Evolutionary conservation across 2,329 filamentous ascomycete species (phyloP), one percentile per base, ranked within the genome.

Genomic region (Capronia epimyces): DNA sequence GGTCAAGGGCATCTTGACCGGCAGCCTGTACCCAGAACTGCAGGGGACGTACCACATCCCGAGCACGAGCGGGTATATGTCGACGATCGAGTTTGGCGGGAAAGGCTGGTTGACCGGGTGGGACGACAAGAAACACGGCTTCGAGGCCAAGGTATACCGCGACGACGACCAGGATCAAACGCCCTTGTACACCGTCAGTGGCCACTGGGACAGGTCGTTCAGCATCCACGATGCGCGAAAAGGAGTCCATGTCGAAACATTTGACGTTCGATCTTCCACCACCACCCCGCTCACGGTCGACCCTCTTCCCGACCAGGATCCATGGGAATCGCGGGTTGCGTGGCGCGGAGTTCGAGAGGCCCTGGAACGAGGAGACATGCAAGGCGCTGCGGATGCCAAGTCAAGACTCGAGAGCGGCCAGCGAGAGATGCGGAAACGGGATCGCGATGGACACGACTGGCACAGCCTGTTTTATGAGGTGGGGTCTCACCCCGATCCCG

Each of bases 331-430:
- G 12, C 82, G 91, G 41, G 81, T 87, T 51, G 91, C 91, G 2
- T 97, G 91, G 93, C 75, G 79, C 57, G 87, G 87, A 64, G 91
- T 97, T 21, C 88, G 88, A 0, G 79, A 80, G 24, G 89, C 84
- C 41, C 93, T 97, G 62, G 77, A 81, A 50, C 81, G 78, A 60
- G 87, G 89, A 51, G 88, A 96, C 67, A 88, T 96, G 79, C 88
- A 95, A 60, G 73, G 79, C 3, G 88, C 89, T 0, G 82, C 82
- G 1, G 65, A 71, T 12, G 87, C 95, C 66, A 97, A 97, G 75
- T 79, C 80, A 50, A 87, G 88, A 69, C 95, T 97, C 58, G 93
- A 97, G 70, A 87, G 89, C 61, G 82, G 84, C 29, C 91, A 97
- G 75, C 82, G 89, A 12, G 87, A 79, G 68, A 76, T 82, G 71